Conservation (phyloP, 495 filamentous ascomycete species). For the Neurospora africana region DNA sequence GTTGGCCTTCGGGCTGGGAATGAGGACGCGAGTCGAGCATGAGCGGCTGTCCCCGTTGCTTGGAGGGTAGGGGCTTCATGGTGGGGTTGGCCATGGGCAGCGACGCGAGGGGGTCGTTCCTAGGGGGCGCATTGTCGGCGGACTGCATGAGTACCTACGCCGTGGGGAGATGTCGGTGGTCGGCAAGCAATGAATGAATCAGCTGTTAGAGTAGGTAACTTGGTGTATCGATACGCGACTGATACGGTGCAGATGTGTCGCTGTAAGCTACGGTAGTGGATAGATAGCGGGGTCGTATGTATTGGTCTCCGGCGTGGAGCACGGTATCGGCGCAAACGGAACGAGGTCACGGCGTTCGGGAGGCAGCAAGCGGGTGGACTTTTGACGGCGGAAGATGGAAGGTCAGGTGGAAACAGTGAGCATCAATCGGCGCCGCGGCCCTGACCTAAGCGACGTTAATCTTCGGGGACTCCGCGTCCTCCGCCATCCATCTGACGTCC, state of each 20-base stretch:
- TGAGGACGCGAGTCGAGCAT: conserved; percentile 20
- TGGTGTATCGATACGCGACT: no score
- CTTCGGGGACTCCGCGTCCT: background rate
- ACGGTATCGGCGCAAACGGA: background rate
- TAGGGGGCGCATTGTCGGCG: conserved; percentile 31
- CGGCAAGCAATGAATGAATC: no score
- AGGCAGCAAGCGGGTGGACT: background rate
- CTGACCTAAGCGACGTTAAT: background rate
- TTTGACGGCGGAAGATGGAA: background rate
- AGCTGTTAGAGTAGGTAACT: no score
- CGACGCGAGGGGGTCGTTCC: conserved; percentile 28
- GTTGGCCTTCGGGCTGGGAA: conserved; percentile 32
- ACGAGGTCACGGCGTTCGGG: background rate
- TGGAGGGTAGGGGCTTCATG: conserved; percentile 20
- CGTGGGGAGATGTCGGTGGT: no score
- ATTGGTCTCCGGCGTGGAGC: background rate
- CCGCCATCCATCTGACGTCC: background rate
- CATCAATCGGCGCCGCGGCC: background rate
- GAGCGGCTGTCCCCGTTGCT: conserved; percentile 24
- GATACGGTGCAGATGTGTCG: background rate
- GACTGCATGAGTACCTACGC: no score
- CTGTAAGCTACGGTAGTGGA: background rate
- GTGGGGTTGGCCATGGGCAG: conserved; percentile 32
- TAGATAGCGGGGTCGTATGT: background rate
- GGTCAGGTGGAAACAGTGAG: background rate